Base-by-base conservation (phyloP, 768 basidiomycete species). In the Mycena vitilis region DNA sequence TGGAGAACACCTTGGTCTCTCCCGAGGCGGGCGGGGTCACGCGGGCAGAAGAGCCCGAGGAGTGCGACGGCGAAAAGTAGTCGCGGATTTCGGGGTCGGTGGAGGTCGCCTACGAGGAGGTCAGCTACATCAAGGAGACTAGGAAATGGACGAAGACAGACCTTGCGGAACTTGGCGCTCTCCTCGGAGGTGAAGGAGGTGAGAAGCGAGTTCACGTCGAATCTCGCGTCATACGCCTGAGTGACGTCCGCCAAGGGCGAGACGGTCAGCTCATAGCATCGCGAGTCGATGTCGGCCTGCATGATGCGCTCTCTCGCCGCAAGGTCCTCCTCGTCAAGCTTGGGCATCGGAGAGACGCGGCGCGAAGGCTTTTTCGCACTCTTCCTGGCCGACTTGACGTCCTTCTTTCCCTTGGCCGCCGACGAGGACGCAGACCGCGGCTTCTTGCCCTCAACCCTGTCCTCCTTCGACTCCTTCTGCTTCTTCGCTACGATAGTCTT, bases 221-320 rank as follows among this genome's bases (percentile, higher is more conserved):
- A 65, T 9, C 74, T 72, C 36, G 81, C 79, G 55, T 89, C 89
- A 74, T 91, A 93, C 0, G 93, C 93, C 68, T 86, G 82, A 48
- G 84, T 90, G 55, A 94, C 88, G 77, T 94, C 92, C 44, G 93
- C 93, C 71, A 94, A 78, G 51, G 93, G 93, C 73, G 86, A 81
- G 71, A 94, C 92, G 6, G 92, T 94, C 71, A 94, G 76, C 73
- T 93, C 92, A 74, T 93, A 92, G 79, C 92, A 93, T 57, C 86
- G 86, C n/a, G 92, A 87, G 73, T 93, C 88, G 60, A 91, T 88
- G 48, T 82, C 78, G 4, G 82, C 83, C 74, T 93, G 90, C 18
- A 82, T 75, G 44, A 84, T 68, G 20, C 75, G 77, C 25, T 76
- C 75, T 60, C 66, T 67, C 34, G 51, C 57, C 1, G 60, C 69